Base-by-base conservation (phyloP, 2,329 filamentous ascomycete genomes). In the Pseudogymnoascus sp. region DNA sequence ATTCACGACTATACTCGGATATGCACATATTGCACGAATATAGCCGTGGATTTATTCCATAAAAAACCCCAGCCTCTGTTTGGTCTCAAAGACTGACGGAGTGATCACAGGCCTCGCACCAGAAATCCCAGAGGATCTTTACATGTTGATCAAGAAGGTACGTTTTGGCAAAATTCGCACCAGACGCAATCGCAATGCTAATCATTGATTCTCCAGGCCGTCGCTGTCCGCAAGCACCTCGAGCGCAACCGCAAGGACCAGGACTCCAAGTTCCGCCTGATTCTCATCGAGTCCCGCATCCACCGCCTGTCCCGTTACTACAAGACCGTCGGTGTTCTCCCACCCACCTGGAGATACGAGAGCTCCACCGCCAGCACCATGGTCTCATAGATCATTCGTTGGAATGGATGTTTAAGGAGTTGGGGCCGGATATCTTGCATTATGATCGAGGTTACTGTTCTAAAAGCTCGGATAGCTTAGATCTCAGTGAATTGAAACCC, bases 71-170 rank as follows among this genome's bases (percentile, higher is more conserved):
- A 87, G 90, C 91, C 91, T 91, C 90, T 93, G 89, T 83, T 86
- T 89, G 90, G 91, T 93, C 83, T 80, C 82, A 76, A 56, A 56
- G 86, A 87, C 91, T 95, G 90, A 95, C 90, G 87, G 89, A 93
- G 92, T 86, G 92, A 96, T 88, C 78, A 84, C 84, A 99, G 95
- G 95, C 84, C 92, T 99, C 78, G 93, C 95, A 74, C 95, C 96
- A 79, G 93, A 97, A 80, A 89, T 99, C 75, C 95, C 96, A 78
- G 95, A 99, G 88, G 95, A 99, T 82, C 89, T 97, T 73, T 99
- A 97, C 89, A 96, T 96, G 90, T 86, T 97, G 80, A 97, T 97
- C 91, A 97, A 97, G 90, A 99, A 99, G 92, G 93, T 96, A 78
- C 76, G 75, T 60, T 28, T 11, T 44, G 31, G 4, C 11, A 10